Conservation (phyloP, 2,329 filamentous ascomycete genomes). For the Emmonsia crescens region DNA sequence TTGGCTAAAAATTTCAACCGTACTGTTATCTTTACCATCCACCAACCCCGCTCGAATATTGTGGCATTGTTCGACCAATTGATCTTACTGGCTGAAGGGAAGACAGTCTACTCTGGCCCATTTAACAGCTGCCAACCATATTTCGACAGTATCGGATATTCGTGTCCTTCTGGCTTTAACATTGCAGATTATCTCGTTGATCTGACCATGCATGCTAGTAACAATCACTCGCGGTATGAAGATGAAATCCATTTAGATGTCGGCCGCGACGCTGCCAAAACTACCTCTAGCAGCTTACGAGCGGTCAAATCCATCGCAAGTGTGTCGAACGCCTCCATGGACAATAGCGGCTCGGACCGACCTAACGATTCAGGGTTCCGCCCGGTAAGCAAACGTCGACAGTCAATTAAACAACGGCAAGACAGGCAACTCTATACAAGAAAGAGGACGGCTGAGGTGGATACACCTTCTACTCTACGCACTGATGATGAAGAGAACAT, state of each 20-base stretch:
- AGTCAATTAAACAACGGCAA: constrained; percentile 76
- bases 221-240: constrained; percentile 45
- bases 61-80: constrained; percentile 92
- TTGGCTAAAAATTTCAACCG: constrained; percentile 93
- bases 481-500: constrained; percentile 50
- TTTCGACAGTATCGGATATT: constrained; percentile 83
- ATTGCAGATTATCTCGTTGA: constrained; percentile 97
- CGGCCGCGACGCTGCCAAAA: constrained; percentile 49
- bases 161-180: constrained; percentile 93
- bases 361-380: constrained; percentile 49
- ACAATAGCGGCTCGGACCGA: constrained; percentile 46
- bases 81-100: constrained; percentile 79
- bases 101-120: constrained; percentile 85
- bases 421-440: constrained; percentile 85
- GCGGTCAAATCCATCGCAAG: constrained; percentile 87
- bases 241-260: constrained; percentile 51
- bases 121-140: constrained; percentile 82
- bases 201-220: constrained; percentile 87
- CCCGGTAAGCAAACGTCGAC: constrained; percentile 58
- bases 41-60: constrained; percentile 96
- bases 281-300: constrained; percentile 74
- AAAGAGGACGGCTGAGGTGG: constrained; percentile 53
- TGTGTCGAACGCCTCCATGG: constrained; percentile 62
- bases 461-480: constrained; percentile 47
- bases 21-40: constrained; percentile 96